A percentile compares a stretch with the other conserved stretches of the same genome.
Evolutionary conservation across 2,329 filamentous ascomycete species (phyloP).

Genomic region (Nemania abortiva): DNA sequence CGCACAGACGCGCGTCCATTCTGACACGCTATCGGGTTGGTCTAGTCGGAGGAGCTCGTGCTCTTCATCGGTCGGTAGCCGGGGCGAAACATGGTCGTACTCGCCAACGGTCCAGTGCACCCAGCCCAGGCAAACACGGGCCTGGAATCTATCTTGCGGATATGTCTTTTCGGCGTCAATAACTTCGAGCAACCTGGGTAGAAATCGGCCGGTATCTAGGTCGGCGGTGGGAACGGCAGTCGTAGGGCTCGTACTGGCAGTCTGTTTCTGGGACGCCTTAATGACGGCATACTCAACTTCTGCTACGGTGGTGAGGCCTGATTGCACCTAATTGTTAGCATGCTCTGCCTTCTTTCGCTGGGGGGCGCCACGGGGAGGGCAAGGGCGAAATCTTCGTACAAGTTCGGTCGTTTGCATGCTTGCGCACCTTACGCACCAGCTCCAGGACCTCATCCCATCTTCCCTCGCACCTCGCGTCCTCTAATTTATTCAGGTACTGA

Average conservation of each 20-base stretch:
- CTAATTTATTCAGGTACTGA: conserved; percentile 84
- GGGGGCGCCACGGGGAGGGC: neutral
- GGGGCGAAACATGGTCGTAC: conserved; percentile 69
- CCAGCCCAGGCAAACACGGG: conserved; percentile 85
- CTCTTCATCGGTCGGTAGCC: conserved; percentile 73
- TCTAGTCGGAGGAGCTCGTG: conserved; percentile 66
- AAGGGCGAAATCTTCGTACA: conserved; percentile 69
- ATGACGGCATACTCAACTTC: conserved; percentile 76
- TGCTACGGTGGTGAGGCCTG: conserved; percentile 77
- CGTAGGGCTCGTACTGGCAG: conserved; percentile 55
- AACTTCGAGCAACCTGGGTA: conserved; percentile 65
- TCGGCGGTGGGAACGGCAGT: conserved; percentile 58
- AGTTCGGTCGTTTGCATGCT: conserved; percentile 86
- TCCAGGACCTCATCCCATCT: conserved; percentile 90
- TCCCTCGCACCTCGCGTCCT: conserved; percentile 87
- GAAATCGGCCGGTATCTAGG: conserved; percentile 59
- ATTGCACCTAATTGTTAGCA: conserved; percentile 36
- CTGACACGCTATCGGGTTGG: conserved; percentile 66
- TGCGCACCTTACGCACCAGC: conserved; percentile 90
- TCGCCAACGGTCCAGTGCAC: conserved; percentile 83
- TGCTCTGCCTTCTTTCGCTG: conserved; percentile 22
- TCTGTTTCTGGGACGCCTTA: conserved; percentile 62
- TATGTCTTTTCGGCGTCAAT: conserved; percentile 69
- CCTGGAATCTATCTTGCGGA: conserved; percentile 77
- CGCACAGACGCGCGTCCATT: conserved; percentile 86